Conservation (phyloP, 345 rosid genomes). For the Citrus unshiu region DNA sequence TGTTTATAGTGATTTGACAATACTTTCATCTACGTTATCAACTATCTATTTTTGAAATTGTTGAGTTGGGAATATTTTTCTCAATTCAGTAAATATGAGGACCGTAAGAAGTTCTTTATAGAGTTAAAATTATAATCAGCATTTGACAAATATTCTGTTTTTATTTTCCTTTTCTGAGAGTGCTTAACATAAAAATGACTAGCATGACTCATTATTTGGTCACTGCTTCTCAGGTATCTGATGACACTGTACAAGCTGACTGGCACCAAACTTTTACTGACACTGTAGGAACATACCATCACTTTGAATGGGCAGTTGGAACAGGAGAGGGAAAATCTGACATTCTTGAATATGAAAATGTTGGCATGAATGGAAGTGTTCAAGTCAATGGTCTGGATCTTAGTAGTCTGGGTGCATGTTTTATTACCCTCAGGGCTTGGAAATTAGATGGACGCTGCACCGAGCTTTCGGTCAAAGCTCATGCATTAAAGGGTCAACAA, state of each 20-base stretch:
- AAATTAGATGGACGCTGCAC: constrained; percentile 75
- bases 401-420: constrained; percentile 57
- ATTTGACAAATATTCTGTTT: not conserved
- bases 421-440: constrained; percentile 84
- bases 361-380: constrained; percentile 66
- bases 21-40: not conserved
- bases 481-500: constrained; percentile 72
- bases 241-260: constrained; percentile 74
- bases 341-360: constrained; percentile 76
- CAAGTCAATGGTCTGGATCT: constrained; percentile 70
- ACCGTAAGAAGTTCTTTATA: not conserved
- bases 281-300: constrained; percentile 66
- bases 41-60: not conserved
- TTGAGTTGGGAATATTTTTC: not conserved
- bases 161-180: constrained; percentile 6
- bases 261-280: constrained; percentile 80
- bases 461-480: constrained; percentile 86
- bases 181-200: not conserved
- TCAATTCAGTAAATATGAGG: not conserved
- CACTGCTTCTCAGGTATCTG: constrained; percentile 56
- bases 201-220: constrained; percentile 2
- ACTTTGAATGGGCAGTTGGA: constrained; percentile 97
- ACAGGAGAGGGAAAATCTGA: constrained; percentile 86
- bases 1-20: not conserved
- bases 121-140: not conserved